Percentiles rank a stretch among this genome's conserved stretches.
Evolutionary conservation across 2,329 filamentous ascomycete genomes (phyloP).

Genomic region (Lachnellula subtilissima): DNA sequence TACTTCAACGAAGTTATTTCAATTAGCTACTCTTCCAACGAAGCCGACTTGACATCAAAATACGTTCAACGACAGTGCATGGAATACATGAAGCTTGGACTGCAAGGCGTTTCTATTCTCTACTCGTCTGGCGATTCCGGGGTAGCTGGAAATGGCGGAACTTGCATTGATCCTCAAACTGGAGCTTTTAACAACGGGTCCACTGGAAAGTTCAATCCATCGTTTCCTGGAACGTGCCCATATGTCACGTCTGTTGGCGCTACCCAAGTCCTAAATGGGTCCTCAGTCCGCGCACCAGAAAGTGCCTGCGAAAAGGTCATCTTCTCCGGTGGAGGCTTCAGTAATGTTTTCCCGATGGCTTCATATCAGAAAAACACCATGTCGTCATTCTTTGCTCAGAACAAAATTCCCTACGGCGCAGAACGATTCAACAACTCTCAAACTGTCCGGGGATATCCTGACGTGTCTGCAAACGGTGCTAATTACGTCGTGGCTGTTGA

Average conservation of each 20-base stretch:
- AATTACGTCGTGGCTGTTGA: slow-evolving; percentile 41
- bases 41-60: slow-evolving; percentile 42
- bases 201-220: slow-evolving; percentile 41
- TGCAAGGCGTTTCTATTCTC: slow-evolving; percentile 47
- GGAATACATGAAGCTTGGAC: slow-evolving; percentile 53
- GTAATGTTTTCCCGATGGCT: slow-evolving; percentile 45
- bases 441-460: slow-evolving; percentile 42
- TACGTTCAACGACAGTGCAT: slow-evolving; percentile 50
- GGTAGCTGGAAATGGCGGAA: slow-evolving; percentile 38
- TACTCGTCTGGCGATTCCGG: slow-evolving; percentile 48
- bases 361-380: slow-evolving; percentile 39
- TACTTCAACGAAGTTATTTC: slow-evolving; percentile 47
- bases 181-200: slow-evolving; percentile 30
- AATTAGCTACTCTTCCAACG: slow-evolving; percentile 50
- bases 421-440: slow-evolving; percentile 44
- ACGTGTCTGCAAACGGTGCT: slow-evolving; percentile 42
- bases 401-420: slow-evolving; percentile 29
- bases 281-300: slow-evolving; percentile 32
- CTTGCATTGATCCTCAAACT: slow-evolving; percentile 35
- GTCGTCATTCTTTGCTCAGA: slow-evolving; percentile 23
- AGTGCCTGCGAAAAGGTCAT: slow-evolving; percentile 53
- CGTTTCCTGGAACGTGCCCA: slow-evolving; percentile 43
- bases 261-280: slow-evolving; percentile 40
- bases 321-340: slow-evolving; percentile 71
- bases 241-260: slow-evolving; percentile 50